Conservation (phyloP, 225 moss, liverwort and hornwort genomes). For the Neckera pumila region DNA sequence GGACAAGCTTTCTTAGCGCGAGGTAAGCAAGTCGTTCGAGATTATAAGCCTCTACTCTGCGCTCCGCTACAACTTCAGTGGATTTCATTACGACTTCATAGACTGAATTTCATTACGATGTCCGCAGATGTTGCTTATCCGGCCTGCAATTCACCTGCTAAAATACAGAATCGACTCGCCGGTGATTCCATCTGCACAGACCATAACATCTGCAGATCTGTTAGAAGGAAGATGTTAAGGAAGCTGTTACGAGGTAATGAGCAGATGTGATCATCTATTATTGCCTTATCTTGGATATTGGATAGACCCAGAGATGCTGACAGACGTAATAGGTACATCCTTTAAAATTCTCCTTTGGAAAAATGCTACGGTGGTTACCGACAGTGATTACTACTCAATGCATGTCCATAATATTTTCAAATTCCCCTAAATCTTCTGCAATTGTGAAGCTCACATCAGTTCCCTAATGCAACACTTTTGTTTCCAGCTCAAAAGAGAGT, state of each 20-base stretch:
- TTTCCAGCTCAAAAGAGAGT: constrained; percentile 24
- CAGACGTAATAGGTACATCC: not conserved
- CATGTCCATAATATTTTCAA: not conserved
- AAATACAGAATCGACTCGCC: not conserved
- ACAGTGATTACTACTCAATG: not conserved
- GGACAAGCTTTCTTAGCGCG: not conserved
- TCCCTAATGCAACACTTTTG: not conserved
- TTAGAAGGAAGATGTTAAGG: constrained; percentile 9
- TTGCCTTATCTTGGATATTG: not conserved
- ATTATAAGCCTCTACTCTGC: not conserved
- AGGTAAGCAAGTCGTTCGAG: constrained; percentile 3
- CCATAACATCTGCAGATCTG: not conserved
- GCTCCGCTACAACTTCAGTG: not conserved
- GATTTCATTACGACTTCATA: not conserved
- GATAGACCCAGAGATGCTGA: not conserved
- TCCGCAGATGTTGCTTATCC: not conserved
- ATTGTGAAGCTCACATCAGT: not conserved
- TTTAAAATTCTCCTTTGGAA: not conserved
- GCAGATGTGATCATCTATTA: not conserved
- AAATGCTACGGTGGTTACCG: not conserved
- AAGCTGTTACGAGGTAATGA: constrained; percentile 26
- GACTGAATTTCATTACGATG: not conserved
- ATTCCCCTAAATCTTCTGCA: not conserved
- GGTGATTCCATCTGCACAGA: not conserved
- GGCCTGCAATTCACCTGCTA: not conserved